Base-by-base conservation (phyloP, 2,329 filamentous ascomycete genomes). In the Xylaria polymorpha region DNA sequence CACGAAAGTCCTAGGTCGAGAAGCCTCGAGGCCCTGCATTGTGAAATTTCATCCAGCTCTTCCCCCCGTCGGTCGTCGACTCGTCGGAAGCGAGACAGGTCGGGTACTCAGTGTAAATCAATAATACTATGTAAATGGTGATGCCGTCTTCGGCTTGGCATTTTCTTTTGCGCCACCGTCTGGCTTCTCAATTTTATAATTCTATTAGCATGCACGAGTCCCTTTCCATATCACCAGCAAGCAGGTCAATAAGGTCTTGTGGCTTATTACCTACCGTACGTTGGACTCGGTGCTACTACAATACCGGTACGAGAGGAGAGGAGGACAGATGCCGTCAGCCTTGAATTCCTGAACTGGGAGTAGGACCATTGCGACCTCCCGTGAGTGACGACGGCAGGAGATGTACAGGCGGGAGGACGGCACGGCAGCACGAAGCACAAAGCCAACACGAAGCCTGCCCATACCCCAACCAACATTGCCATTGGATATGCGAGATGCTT, bases 321-420 rank as follows among this genome's bases (percentile, higher is more conserved):
- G 56, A 25, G 5, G 48, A 50, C 25, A 29, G 4, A 67, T 71
- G 67, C 64, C 64, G 55, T 70, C 64, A 71, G 70, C 70, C 70
- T 71, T 64, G 58, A 65, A 70, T 67, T 67, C 37, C 67, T 56
- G 29, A 58, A 67, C 41, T 70, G 57, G 67, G 69, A 50, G 57
- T 59, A 71, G 60, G 67, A 67, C 61, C 25, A 56, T 68, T 67
- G 64, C 41, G 44, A 64, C 60, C 56, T 67, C 67, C 51, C 57
- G 60, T 55, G 57, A 53, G 58, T 46, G 64, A 67, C 63, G 43
- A 58, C 50, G 22, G 60, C 51, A 58, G 55, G 60, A 46, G 63
- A 41, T 64, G 61, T 37, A 43, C 48, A 55, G n/a, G 35, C 50
- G 59, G 69, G 65, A 46, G 44, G 39, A 64, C 41, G 37, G 39